Evolutionary conservation across 345 rosid species (phyloP).

Genomic region (Xanthoceras sorbifolium): DNA sequence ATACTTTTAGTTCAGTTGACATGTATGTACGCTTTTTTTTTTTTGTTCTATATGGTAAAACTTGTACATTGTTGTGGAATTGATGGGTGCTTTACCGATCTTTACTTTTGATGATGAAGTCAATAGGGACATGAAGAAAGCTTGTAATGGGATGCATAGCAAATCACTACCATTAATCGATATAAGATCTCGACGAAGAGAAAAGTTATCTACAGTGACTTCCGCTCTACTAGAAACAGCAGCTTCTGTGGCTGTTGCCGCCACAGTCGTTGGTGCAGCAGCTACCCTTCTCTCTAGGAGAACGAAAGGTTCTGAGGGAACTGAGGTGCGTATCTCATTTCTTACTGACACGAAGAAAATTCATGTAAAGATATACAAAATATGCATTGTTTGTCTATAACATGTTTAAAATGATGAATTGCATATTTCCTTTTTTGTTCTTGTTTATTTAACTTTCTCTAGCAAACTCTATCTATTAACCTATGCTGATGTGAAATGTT

Average conservation of each 20-base stretch:
- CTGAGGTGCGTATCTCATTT: conserved; percentile 44
- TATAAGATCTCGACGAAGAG: conserved; percentile 29
- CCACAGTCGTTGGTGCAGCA: conserved; percentile 83
- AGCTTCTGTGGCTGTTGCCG: conserved; percentile 81
- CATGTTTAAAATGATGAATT: too few species aligned
- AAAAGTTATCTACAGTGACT: conserved; percentile 32
- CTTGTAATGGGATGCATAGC: conserved; percentile 12
- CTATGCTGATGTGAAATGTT: neutral
- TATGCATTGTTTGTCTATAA: neutral
- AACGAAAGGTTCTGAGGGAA: conserved; percentile 53
- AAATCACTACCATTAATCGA: conserved; percentile 24
- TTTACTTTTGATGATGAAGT: conserved; percentile 33
- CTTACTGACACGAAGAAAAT: neutral
- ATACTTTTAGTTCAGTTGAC: neutral
- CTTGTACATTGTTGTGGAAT: conserved; percentile 3
- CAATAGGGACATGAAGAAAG: conserved; percentile 29
- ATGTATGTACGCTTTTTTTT: neutral
- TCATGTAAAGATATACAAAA: neutral
- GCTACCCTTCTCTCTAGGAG: conserved; percentile 68
- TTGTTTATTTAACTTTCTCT: too few species aligned
- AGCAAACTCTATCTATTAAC: neutral
- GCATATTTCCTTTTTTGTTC: too few species aligned
- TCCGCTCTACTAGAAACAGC: conserved; percentile 73
- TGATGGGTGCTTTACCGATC: conserved; percentile 12
- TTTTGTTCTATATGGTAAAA: neutral